A percentile compares a stretch with the other conserved stretches of the same genome.
phyloP scores from a whole-genome alignment of 768 basidiomycete genomes.

The Auriscalpium microsporum region DNA sequence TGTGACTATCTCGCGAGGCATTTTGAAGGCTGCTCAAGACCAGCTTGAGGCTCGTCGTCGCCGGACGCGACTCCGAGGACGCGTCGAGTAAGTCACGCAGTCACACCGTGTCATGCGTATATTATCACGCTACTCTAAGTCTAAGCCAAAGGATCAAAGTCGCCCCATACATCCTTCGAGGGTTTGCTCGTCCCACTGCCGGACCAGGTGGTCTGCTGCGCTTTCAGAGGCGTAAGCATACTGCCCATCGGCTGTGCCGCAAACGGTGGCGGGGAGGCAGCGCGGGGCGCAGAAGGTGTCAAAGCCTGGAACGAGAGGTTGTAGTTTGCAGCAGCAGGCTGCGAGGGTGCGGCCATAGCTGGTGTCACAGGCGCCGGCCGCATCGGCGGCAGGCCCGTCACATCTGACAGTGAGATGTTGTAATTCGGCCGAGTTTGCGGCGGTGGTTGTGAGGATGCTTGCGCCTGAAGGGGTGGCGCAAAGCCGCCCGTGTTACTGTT shows the following conservation, averaged over 20 bases:
- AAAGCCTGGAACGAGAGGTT: background rate
- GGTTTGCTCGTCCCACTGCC: slow-evolving; percentile 33
- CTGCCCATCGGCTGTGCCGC: slow-evolving; percentile 35
- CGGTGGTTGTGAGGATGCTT: slow-evolving; percentile 11
- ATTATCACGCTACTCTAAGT: background rate
- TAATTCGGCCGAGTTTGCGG: slow-evolving; percentile 43
- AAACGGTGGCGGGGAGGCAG: slow-evolving; percentile 24
- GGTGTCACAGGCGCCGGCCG: slow-evolving; percentile 8
- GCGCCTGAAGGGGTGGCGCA: slow-evolving; percentile 4
- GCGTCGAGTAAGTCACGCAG: too few relatives aligned
- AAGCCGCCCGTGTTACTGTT: slow-evolving; percentile 5
- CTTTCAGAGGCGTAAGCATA: slow-evolving; percentile 57
- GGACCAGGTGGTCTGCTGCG: slow-evolving; percentile 41
- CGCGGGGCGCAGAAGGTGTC: slow-evolving; percentile 17
- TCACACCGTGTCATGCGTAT: too few relatives aligned
- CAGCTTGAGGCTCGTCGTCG: too few relatives aligned
- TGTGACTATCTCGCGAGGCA: slow-evolving; percentile 82
- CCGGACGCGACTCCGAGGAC: too few relatives aligned
- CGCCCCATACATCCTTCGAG: slow-evolving; percentile 65
- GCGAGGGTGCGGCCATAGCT: slow-evolving; percentile 16
- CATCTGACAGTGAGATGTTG: slow-evolving; percentile 36
- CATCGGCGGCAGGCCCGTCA: background rate
- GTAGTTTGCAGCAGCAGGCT: background rate
- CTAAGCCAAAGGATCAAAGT: slow-evolving; percentile 71
- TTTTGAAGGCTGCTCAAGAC: slow-evolving; percentile 17